phyloP scores from a whole-genome alignment of 176 grass and related monocot genomes.

The Metroxylon sagu region DNA sequence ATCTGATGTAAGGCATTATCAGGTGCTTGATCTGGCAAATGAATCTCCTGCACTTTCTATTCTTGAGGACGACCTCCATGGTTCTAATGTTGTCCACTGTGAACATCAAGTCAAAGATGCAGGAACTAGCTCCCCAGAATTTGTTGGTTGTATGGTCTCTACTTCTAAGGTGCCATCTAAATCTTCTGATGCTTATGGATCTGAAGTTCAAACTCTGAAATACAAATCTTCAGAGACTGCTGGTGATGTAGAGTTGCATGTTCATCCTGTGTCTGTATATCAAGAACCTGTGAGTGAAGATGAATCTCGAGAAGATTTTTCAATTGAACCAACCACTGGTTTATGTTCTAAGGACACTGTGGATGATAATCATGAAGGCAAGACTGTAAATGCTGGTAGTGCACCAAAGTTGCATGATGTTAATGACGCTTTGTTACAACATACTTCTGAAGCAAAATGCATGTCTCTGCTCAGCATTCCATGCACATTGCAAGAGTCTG shows the following conservation, averaged over 20 bases:
- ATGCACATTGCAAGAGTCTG: not conserved
- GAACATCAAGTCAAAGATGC: slow-evolving; percentile 18
- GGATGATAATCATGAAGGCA: slow-evolving; percentile 28
- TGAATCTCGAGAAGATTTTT: not conserved
- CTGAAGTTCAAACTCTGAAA: slow-evolving; percentile 15
- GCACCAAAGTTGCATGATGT: not conserved
- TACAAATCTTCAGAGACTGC: slow-evolving; percentile 9
- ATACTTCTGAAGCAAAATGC: slow-evolving; percentile 23
- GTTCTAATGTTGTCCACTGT: slow-evolving; percentile 21
- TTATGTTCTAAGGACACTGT: slow-evolving; percentile 7
- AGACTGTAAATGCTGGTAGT: slow-evolving; percentile 22
- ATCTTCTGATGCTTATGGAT: slow-evolving; percentile 18
- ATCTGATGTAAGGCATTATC: slow-evolving; percentile 19
- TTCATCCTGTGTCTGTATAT: slow-evolving; percentile 5
- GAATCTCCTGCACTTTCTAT: slow-evolving; percentile 10
- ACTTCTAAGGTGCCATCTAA: slow-evolving; percentile 11
- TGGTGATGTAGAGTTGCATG: slow-evolving; percentile 21
- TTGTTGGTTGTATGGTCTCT: slow-evolving; percentile 8
- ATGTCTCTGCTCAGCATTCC: slow-evolving; percentile 5
- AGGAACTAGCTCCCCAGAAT: slow-evolving; percentile 7
- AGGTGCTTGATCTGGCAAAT: slow-evolving; percentile 20
- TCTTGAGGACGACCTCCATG: not conserved
- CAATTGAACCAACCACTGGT: not conserved
- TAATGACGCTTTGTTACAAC: slow-evolving; percentile 15
- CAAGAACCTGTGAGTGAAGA: not conserved